Evolutionary conservation across 495 filamentous ascomycete genomes (phyloP).

Genomic region (Aspergillus diversus): DNA sequence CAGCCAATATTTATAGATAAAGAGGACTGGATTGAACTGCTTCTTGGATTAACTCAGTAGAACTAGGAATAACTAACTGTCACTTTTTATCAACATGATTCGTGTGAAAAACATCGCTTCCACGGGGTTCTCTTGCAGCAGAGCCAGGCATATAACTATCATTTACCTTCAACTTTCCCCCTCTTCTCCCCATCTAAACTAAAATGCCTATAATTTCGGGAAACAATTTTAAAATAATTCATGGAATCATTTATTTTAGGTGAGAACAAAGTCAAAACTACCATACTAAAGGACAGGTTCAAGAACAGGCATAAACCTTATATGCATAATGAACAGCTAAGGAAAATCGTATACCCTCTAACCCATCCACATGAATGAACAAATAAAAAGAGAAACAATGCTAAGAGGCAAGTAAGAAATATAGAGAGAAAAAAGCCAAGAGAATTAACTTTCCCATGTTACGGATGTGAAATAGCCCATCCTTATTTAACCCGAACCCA

Average conservation of each 20-base stretch:
- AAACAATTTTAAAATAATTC: neutral
- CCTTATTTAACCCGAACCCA: conserved; percentile 47
- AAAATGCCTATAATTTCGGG: no score
- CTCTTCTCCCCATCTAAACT: no score
- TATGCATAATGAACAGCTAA: conserved; percentile 18
- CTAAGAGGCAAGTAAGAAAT: conserved; percentile 6
- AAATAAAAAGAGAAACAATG: conserved; percentile 10
- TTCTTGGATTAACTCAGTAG: no score
- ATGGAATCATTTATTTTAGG: conserved; percentile 9
- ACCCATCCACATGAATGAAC: conserved; percentile 13
- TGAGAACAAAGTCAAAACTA: conserved; percentile 9
- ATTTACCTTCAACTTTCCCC: neutral
- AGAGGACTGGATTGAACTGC: no score
- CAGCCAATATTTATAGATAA: no score
- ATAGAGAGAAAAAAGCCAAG: conserved; percentile 18
- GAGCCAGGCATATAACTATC: no score
- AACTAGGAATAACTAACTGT: no score
- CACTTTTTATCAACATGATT: no score
- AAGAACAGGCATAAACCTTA: conserved; percentile 13
- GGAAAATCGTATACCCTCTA: conserved; percentile 21
- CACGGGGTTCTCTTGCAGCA: no score
- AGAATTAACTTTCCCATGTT: conserved; percentile 17
- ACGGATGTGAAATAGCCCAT: neutral
- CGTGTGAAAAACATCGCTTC: no score
- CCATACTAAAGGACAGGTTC: conserved; percentile 7